Percentiles rank a stretch among this genome's conserved stretches.
Conservation (phyloP, 441 rosid genomes). For the Aquilaria agallochum region DNA sequence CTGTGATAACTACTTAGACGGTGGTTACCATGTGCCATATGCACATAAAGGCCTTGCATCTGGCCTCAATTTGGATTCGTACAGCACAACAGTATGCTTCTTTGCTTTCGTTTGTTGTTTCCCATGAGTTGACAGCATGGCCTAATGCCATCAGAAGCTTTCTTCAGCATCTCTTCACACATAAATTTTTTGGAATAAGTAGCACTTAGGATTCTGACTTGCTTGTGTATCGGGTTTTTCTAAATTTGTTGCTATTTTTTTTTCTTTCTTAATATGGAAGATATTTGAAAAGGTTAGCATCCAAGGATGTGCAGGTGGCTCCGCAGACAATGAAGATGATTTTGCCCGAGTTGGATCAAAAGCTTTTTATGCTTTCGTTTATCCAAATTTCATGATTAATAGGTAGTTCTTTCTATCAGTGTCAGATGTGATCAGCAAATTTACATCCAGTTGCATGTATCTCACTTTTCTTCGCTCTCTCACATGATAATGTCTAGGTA, state of each 20-base stretch:
- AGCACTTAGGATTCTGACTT: background rate
- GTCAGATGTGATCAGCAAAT: background rate
- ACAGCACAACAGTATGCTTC: constrained; percentile 61
- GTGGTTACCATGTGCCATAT: constrained; percentile 95
- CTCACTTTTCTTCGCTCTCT: constrained; percentile 1
- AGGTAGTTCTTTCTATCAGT: constrained; percentile 31
- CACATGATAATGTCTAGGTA: constrained; percentile 33
- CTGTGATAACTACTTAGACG: constrained; percentile 94
- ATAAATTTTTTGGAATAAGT: background rate
- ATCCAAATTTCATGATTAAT: constrained; percentile 96
- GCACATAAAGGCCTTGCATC: constrained; percentile 87
- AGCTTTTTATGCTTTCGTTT: constrained; percentile 76
- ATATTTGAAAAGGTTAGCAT: constrained; percentile 71
- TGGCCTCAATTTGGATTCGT: constrained; percentile 70
- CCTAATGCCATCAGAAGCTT: background rate
- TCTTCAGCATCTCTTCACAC: background rate
- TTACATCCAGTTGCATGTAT: constrained; percentile 2
- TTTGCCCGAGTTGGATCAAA: constrained; percentile 65
- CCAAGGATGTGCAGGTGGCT: constrained; percentile 70
- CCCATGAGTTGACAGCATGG: background rate
- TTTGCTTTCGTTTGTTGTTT: background rate
- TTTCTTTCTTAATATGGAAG: constrained; percentile 17
- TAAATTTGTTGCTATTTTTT: background rate
- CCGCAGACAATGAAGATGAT: constrained; percentile 30
- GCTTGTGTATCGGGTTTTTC: background rate